phyloP scores from a whole-genome alignment of 768 basidiomycete species.

The Termitomyces bulborhizus region DNA sequence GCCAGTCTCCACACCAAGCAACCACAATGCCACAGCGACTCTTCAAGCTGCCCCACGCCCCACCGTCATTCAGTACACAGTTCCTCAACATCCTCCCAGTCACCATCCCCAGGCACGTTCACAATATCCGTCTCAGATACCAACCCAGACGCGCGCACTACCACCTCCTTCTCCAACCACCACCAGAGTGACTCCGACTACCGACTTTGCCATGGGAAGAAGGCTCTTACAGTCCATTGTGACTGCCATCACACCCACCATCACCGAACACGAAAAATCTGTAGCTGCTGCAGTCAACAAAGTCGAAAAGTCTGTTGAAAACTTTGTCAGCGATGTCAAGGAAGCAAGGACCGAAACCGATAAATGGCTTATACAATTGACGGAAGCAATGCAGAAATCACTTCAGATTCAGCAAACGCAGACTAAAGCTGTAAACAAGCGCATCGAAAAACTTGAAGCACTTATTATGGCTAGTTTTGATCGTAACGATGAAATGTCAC shows the following conservation, averaged over 20 bases:
- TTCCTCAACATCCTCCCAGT: neutral
- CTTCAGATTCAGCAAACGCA: conserved; percentile 3
- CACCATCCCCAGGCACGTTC: neutral
- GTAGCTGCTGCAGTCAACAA: conserved; percentile 7
- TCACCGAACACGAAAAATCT: conserved; percentile 5
- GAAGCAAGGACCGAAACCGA: conserved; percentile 8
- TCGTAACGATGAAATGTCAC: conserved; percentile 9
- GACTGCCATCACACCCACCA: conserved; percentile 1
- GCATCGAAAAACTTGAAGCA: conserved; percentile 15
- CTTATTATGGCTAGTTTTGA: conserved; percentile 12
- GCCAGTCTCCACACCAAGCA: neutral
- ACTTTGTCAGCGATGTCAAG: conserved; percentile 5
- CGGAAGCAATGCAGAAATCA: conserved; percentile 11
- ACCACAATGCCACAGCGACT: neutral
- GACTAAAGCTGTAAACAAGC: neutral
- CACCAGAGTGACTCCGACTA: neutral
- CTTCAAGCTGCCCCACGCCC: neutral
- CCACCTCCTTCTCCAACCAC: neutral
- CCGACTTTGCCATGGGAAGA: neutral
- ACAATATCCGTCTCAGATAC: neutral
- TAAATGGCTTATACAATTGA: conserved; percentile 1
- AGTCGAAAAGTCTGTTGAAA: conserved; percentile 4
- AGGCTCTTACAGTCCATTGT: neutral
- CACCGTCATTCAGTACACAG: neutral
- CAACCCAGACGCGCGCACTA: neutral